Conservation (phyloP, 805 yeast species). For the Metschnikowia reukaufii region DNA sequence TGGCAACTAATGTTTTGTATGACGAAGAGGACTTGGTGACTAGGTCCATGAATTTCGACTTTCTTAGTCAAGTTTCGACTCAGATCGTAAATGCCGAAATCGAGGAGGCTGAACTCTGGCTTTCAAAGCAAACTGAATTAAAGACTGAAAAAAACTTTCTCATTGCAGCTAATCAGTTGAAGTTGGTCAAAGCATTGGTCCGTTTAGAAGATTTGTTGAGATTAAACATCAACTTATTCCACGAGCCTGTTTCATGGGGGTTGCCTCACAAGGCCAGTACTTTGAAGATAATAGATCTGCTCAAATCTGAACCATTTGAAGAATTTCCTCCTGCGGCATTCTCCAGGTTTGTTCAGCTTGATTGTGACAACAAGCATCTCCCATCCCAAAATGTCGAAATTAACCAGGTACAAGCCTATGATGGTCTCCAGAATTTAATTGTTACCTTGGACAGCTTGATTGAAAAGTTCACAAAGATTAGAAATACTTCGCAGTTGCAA, state of each 20-base stretch:
- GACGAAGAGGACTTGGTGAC: conserved; percentile 78
- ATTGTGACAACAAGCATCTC: conserved; percentile 36
- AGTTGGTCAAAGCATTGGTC: conserved; percentile 29
- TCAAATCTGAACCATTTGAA: not conserved
- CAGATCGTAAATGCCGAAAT: conserved; percentile 30
- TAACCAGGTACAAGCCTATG: conserved; percentile 23
- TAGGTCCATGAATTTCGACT: conserved; percentile 54
- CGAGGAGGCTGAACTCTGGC: conserved; percentile 33
- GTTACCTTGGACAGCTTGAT: conserved; percentile 21
- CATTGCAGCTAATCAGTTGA: conserved; percentile 23
- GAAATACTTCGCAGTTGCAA: conserved; percentile 26
- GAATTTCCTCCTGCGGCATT: conserved; percentile 19
- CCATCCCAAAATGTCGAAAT: conserved; percentile 34
- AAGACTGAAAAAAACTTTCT: conserved; percentile 13
- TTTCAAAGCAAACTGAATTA: conserved; percentile 20
- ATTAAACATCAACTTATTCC: conserved; percentile 7
- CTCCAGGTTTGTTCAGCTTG: conserved; percentile 38
- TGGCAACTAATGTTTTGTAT: conserved; percentile 60
- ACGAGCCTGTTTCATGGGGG: conserved; percentile 2
- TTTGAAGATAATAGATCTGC: not conserved
- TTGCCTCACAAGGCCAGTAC: conserved; percentile 1
- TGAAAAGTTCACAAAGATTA: conserved; percentile 19
- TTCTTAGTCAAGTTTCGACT: conserved; percentile 26
- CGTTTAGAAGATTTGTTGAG: conserved; percentile 11
- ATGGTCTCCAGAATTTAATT: conserved; percentile 23